Conservation (phyloP, 2,329 filamentous ascomycete species). For the Bipolaris gigantea region DNA sequence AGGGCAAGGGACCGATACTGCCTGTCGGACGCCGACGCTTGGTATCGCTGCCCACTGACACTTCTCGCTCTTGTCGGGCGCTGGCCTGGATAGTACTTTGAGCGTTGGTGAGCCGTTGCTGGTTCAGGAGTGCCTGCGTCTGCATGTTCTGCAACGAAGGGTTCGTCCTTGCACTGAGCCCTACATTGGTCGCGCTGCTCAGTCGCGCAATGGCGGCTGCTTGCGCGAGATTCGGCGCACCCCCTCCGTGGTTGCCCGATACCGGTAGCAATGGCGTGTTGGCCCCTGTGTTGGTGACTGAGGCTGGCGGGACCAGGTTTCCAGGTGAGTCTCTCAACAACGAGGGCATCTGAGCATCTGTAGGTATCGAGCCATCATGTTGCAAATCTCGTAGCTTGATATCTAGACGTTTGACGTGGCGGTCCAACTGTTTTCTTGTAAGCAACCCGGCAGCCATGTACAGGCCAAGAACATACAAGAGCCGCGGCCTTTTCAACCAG, state of each 20-base stretch:
- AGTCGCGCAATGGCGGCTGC: slow-evolving; percentile 53
- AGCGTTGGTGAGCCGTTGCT: slow-evolving; percentile 41
- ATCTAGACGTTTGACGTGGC: slow-evolving; percentile 65
- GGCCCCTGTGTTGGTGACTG: slow-evolving; percentile 50
- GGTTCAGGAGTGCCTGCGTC: slow-evolving; percentile 42
- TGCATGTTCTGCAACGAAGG: slow-evolving; percentile 44
- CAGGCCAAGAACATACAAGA: slow-evolving; percentile 53
- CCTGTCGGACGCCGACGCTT: slow-evolving; percentile 62
- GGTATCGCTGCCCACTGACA: slow-evolving; percentile 57
- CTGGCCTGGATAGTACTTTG: slow-evolving; percentile 38
- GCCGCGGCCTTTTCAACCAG: slow-evolving; percentile 66
- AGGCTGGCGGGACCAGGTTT: slow-evolving; percentile 53
- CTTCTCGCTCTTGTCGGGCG: slow-evolving; percentile 53
- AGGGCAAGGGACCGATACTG: slow-evolving; percentile 55
- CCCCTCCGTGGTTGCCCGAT: slow-evolving; percentile 58
- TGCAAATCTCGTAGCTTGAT: slow-evolving; percentile 63
- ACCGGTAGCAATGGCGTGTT: slow-evolving; percentile 58
- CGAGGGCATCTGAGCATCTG: slow-evolving; percentile 62
- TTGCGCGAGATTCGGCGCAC: slow-evolving; percentile 55
- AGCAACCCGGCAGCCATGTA: slow-evolving; percentile 7
- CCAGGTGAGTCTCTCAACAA: slow-evolving; percentile 55
- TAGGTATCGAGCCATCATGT: slow-evolving; percentile 61
- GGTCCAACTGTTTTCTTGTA: slow-evolving; percentile 52
- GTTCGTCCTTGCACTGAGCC: slow-evolving; percentile 30
- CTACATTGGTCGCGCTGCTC: slow-evolving; percentile 41